phyloP scores from a whole-genome alignment of 306 rosid genomes.

The barrel medic (Medicago truncatula) region DNA sequence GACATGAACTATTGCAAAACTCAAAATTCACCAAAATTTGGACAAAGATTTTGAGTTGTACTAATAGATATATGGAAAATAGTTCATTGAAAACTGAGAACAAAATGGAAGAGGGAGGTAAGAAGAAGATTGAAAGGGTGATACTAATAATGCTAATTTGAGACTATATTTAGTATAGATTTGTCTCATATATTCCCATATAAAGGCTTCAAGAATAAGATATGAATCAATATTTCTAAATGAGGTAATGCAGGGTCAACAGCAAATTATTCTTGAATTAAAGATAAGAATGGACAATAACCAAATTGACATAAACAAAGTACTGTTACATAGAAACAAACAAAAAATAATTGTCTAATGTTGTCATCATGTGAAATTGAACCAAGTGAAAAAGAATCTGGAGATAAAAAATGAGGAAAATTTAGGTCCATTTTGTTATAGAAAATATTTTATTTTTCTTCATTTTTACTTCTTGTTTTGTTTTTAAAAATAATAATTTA shows the following conservation, averaged over 20 bases:
- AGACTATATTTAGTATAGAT: conserved; percentile 40
- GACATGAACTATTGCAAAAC: conserved; percentile 43
- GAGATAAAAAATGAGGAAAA: not conserved
- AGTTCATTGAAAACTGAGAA: not conserved
- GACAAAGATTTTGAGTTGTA: not conserved
- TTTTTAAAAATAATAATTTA: not conserved
- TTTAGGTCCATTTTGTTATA: not conserved
- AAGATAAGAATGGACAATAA: conserved; percentile 53
- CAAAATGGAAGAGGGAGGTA: not conserved
- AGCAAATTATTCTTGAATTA: conserved; percentile 37
- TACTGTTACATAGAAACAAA: conserved; percentile 40
- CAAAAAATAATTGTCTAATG: conserved; percentile 38
- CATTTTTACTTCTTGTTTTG: not conserved
- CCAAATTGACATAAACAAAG: conserved; percentile 57
- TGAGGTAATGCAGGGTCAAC: conserved; percentile 45
- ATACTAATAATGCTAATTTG: conserved; percentile 37
- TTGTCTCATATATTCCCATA: conserved; percentile 45
- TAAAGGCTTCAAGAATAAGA: conserved; percentile 50
- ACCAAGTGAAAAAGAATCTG: conserved; percentile 42
- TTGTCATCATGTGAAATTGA: conserved; percentile 51
- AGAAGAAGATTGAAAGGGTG: conserved; percentile 30
- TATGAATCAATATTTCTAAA: conserved; percentile 53
- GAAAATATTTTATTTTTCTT: not conserved
- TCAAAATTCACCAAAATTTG: conserved; percentile 11
- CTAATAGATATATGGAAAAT: conserved; percentile 30